Conservation (phyloP, 208 protist species). For the Angomonas ambiguus region DNA sequence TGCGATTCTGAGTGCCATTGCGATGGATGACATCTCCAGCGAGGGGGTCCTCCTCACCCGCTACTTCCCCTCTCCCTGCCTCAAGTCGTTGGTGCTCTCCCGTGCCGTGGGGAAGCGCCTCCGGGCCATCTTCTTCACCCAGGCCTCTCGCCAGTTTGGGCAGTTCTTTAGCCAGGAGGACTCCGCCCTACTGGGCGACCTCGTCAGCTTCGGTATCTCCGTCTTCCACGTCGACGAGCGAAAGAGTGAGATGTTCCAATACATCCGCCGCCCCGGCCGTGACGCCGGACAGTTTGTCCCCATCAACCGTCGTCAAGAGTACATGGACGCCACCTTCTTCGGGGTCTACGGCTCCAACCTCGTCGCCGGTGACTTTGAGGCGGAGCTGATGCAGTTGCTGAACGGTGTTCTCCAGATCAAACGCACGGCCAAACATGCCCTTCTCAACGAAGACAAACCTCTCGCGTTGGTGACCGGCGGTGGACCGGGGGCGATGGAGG, state of each 20-base stretch:
- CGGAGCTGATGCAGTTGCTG: conserved; percentile 79
- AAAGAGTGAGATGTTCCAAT: conserved; percentile 82
- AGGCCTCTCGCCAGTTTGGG: conserved; percentile 68
- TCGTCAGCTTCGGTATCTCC: conserved; percentile 83
- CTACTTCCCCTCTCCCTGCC: conserved; percentile 89
- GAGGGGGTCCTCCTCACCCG: conserved; percentile 88
- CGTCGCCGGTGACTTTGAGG: conserved; percentile 88
- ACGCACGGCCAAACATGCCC: conserved; percentile 51
- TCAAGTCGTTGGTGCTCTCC: conserved; percentile 89
- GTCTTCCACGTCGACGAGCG: conserved; percentile 85
- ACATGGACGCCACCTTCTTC: conserved; percentile 85
- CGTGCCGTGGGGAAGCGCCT: conserved; percentile 75
- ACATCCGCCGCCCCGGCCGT: conserved; percentile 70
- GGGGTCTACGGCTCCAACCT: conserved; percentile 93
- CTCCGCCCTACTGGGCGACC: conserved; percentile 76
- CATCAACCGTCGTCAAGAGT: conserved; percentile 80
- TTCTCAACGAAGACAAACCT: conserved; percentile 72
- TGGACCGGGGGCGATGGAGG: conserved; percentile 91
- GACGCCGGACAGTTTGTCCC: conserved; percentile 87
- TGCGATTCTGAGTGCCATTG: conserved; percentile 84
- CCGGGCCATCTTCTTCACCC: conserved; percentile 83
- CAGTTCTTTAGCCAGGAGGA: conserved; percentile 92
- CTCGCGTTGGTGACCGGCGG: conserved; percentile 90
- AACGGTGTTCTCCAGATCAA: conserved; percentile 78
- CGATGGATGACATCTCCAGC: conserved; percentile 86